Percentiles rank a stretch among this genome's conserved stretches.
Conservation (phyloP, 2,329 filamentous ascomycete genomes). For the Penicillium sp. region DNA sequence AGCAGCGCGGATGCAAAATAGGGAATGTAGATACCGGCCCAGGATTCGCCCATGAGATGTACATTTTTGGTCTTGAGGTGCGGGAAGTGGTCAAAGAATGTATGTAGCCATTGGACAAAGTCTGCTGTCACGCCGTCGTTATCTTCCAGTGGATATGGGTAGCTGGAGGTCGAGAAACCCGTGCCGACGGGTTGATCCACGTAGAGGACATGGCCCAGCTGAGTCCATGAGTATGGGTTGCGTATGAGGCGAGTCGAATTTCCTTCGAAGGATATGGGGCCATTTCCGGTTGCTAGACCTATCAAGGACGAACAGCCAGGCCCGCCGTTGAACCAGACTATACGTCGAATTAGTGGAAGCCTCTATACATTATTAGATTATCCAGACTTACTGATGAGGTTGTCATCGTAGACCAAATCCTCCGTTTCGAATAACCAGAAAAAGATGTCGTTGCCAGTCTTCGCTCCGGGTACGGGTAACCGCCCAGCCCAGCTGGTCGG, state of each 20-base stretch:
- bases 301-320: conserved; percentile 35
- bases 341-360: conserved; percentile 8
- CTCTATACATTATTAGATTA: neutral
- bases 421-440: conserved; percentile 38
- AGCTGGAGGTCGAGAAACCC: conserved; percentile 31
- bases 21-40: conserved; percentile 37
- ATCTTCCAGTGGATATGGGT: conserved; percentile 24
- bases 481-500: conserved; percentile 35
- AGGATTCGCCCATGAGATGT: conserved; percentile 38
- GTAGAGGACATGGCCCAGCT: conserved; percentile 34
- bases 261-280: conserved; percentile 30
- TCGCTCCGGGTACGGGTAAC: conserved; percentile 26
- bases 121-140: conserved; percentile 29
- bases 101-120: conserved; percentile 30
- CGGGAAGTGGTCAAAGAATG: conserved; percentile 30
- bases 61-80: conserved; percentile 30
- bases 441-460: conserved; percentile 31
- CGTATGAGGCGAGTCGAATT: conserved; percentile 23
- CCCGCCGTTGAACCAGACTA: conserved; percentile 37
- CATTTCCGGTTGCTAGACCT: conserved; percentile 32
- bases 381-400: conserved; percentile 30
- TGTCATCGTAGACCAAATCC: conserved; percentile 26
- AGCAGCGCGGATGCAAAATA: conserved; percentile 34
- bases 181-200: conserved; percentile 37
- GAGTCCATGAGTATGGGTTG: conserved; percentile 30